Evolutionary conservation across 345 rosid genomes (phyloP), one percentile per base, ranked within the genome.

Genomic region (Firmiana major): DNA sequence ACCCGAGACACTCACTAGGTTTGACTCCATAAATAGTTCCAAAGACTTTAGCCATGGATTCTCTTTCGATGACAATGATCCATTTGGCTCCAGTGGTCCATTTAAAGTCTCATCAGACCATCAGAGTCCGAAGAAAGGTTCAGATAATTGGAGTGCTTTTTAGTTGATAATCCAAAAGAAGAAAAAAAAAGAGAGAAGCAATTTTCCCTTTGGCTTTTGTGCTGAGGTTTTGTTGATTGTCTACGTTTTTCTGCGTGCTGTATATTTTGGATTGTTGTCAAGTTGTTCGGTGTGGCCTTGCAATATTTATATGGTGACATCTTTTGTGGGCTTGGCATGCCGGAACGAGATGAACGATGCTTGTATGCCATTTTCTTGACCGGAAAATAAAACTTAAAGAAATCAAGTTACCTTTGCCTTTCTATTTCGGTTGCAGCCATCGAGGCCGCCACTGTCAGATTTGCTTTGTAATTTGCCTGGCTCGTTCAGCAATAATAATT

Each of bases 31-130:
- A 38, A 88, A 75, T 78, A 88, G 91, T 78, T 80, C 80, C 79
- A 81, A 71, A 78, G 91, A 88, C 80, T 84, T 80, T 24, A 87
- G 88, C 58, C 90, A 84, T 43, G 87, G 83, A 38, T 92, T 86
- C 87, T 92, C 97, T 26, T 95, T 92, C 45, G 98, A 96, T 46
- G 98, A 96, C 64, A 74, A 88, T 13, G 98, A 96, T 64, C 97
- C 97, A 8, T 96, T 96, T n/a, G 97, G 98, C 69, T 87, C 97
- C 66, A 82, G 90, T 12, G 97, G 91, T 63, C 96, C 98, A 8
- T 95, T 95, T 75, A 95, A 92, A 85, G 99, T 93, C 81, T 89
- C 97, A 9, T 76, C 91, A 0, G 92, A 86, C 34, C 81, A 79
- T 77, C 87, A 80, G 55, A 84, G 90, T 75, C 89, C 90, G 13